These are phyloP conservation scores for Rhizopus sp. DNA, from an alignment of 371 early-diverging fungal genomes.

Conservation along the genomic window DNA sequence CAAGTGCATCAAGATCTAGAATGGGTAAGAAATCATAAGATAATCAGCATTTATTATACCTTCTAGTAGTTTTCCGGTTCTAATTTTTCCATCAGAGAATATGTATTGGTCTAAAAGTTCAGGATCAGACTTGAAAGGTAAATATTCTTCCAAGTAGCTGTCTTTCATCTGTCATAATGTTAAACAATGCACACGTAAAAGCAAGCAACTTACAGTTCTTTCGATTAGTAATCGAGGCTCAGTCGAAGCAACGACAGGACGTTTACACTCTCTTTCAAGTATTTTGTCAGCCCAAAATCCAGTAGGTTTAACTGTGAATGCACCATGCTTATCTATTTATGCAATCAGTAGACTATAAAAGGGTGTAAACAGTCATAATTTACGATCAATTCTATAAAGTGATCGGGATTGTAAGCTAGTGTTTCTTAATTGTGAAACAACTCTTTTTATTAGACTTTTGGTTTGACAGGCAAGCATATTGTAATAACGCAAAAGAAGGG, in stretches of 20 bases:
- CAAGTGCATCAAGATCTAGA: conserved; percentile 80
- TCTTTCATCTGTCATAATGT: conserved; percentile 41
- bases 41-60: conserved; percentile 1
- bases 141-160: conserved; percentile 75
- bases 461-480: conserved; percentile 2
- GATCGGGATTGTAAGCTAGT: background rate
- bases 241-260: conserved; percentile 5
- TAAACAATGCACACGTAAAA: conserved; percentile 3
- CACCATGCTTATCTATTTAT: conserved; percentile 4
- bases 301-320: conserved; percentile 6
- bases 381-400: background rate
- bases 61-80: conserved; percentile 68
- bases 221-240: conserved; percentile 21
- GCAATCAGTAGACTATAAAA: background rate
- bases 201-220: conserved; percentile 16
- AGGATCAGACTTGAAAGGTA: conserved; percentile 80
- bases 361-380: background rate
- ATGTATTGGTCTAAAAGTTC: conserved; percentile 81
- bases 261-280: conserved; percentile 19
- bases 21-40: background rate
- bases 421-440: conserved; percentile 1
- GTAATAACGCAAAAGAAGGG: background rate
- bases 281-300: conserved; percentile 47
- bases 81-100: conserved; percentile 67
- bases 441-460: background rate